phyloP scores from a whole-genome alignment of 306 rosid species.

The Cucurbita maxima region DNA sequence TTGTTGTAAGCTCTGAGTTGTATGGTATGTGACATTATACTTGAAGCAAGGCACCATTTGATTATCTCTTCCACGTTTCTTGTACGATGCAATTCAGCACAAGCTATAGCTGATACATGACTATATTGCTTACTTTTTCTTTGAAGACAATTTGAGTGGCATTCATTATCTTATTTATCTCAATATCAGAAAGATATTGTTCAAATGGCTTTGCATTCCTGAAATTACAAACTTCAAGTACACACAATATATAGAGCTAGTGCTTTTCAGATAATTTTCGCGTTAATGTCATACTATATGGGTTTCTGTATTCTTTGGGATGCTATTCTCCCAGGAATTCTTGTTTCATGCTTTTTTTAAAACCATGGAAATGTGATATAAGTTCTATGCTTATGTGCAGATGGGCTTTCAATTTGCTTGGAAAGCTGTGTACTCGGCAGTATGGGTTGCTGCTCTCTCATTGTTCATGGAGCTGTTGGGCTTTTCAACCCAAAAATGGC shows the following conservation, averaged over 20 bases:
- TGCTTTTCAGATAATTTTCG: not conserved
- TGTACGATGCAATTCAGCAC: not conserved
- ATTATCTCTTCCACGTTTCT: not conserved
- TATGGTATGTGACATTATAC: not conserved
- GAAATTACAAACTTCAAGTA: not conserved
- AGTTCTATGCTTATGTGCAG: slow-evolving; percentile 24
- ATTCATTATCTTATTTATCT: not conserved
- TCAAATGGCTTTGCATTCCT: not conserved
- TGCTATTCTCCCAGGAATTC: not conserved
- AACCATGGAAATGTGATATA: not conserved
- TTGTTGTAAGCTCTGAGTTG: not conserved
- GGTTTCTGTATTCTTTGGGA: not conserved
- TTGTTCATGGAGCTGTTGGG: slow-evolving; percentile 93
- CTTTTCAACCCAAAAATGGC: slow-evolving; percentile 90
- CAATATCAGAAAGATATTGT: not conserved
- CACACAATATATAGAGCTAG: not conserved
- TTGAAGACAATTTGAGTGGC: not conserved
- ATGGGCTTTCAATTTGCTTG: slow-evolving; percentile 97
- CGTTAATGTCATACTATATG: not conserved
- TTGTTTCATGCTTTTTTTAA: not conserved
- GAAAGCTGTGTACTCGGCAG: slow-evolving; percentile 79
- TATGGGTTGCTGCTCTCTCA: slow-evolving; percentile 87
- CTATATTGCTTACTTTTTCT: not conserved
- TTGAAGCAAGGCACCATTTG: not conserved
- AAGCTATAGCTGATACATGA: not conserved